These are phyloP conservation scores for Xylariaceae sp. DNA, from an alignment of 2,329 filamentous ascomycete genomes.

Conservation along the genomic window DNA sequence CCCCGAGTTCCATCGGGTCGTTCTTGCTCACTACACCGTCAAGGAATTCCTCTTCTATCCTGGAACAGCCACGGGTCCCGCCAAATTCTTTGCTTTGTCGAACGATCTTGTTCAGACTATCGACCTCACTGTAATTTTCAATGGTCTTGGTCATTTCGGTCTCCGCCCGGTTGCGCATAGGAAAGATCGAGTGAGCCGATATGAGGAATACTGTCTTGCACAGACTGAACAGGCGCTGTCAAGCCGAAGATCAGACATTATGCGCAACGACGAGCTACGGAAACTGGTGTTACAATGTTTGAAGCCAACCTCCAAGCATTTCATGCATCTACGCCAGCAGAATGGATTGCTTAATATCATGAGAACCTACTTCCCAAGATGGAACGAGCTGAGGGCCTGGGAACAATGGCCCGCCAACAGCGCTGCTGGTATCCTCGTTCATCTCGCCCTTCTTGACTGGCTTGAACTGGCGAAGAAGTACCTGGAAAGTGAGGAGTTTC, in stretches of 20 bases:
- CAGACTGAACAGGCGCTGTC: constrained; percentile 9
- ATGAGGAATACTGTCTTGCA: constrained; percentile 14
- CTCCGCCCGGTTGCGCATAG: not conserved
- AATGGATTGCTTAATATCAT: not conserved
- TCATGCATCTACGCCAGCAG: not conserved
- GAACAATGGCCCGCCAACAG: not conserved
- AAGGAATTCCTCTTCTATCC: constrained; percentile 22
- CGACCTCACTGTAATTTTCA: constrained; percentile 14
- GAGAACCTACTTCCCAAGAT: constrained; percentile 3
- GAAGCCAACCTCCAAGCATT: constrained; percentile 6
- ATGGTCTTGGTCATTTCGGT: constrained; percentile 11
- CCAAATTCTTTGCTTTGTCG: constrained; percentile 19
- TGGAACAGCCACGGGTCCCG: constrained; percentile 8
- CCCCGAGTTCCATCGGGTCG: constrained; percentile 9
- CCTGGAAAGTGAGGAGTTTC: not conserved
- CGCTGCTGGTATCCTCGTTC: constrained; percentile 6
- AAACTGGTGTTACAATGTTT: constrained; percentile 9
- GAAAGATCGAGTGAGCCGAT: constrained; percentile 4
- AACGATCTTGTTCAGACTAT: constrained; percentile 5
- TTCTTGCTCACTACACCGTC: constrained; percentile 24
- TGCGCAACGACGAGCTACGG: constrained; percentile 4
- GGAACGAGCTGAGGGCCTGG: constrained; percentile 6
- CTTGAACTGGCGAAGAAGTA: constrained; percentile 9
- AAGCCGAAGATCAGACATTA: constrained; percentile 5
- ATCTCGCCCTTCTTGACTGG: constrained; percentile 11